Evolutionary conservation across 371 early-diverging fungal species (phyloP), one percentile per base, ranked within the genome.

Genomic region (Rhizopus sp.): DNA sequence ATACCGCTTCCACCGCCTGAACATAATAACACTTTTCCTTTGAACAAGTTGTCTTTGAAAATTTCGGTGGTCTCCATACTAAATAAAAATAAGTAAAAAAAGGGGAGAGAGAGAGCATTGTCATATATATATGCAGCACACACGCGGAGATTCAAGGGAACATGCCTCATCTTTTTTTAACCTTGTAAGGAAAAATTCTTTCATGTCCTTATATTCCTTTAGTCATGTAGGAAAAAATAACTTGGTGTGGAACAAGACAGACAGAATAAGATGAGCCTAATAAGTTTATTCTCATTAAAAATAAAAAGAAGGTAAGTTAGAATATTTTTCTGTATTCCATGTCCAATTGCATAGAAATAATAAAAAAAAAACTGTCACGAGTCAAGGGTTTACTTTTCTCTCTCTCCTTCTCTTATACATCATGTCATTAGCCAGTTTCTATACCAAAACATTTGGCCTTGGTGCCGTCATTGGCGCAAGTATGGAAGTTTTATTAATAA

Each of bases 1-100:
- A 93, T 93, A 55, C 93, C 93, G 38, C 84, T 83, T 34, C 80
- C 80, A 13, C 80, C 80, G 33, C 80, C 80, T n/a, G 77, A 75
- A 37, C 77, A 77, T 1, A 80, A 63, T 7, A 80, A 52, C 0
- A 80, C 64, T 53, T 80, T 80, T 40, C 70, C 80, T n/a, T 57
- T 44, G 50, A 80, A 77, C 37, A 80, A 49, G 48, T 75, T 63
- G 1, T 75, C 59, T 41, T 77, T 70, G 50, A 80, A 80, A 9
- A 80, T 59, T 47, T 64, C 46, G 4, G 69, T 75, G 13, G 92
- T 77, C 29, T 69, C 64, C 54, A 60, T 60, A 34, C 34, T 35
- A 13, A 8, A 7, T 40, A 23, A 10, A 7, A 37, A 34, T 3
- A 44, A 44, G 33, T 34, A 33, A 29, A 44, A 47, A 37, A 51